Evolutionary conservation across 257 asterid genomes (phyloP).

Genomic region (Nicotiana attenuata): DNA sequence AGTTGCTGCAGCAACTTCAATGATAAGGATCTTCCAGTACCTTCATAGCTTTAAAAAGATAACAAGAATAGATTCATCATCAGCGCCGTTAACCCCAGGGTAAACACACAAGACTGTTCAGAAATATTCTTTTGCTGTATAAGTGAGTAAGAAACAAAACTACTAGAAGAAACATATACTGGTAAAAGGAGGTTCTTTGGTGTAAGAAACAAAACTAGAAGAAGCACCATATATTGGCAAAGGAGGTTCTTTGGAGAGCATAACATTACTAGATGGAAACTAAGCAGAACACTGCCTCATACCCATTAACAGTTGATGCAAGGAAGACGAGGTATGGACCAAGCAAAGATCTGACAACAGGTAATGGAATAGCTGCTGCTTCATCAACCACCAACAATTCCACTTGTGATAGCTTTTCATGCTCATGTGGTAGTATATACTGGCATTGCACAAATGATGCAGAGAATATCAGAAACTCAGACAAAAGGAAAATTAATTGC

Average conservation of each 20-base stretch:
- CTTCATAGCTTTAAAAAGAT: constrained; percentile 64
- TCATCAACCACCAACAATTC: constrained; percentile 89
- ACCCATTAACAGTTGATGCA: constrained; percentile 94
- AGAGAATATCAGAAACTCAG: neutral
- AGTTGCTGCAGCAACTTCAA: constrained; percentile 81
- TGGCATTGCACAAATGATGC: constrained; percentile 24
- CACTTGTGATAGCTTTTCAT: constrained; percentile 83
- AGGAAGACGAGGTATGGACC: constrained; percentile 96
- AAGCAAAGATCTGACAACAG: constrained; percentile 81
- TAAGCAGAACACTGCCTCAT: constrained; percentile 14
- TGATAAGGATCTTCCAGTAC: constrained; percentile 91
- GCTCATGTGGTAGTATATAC: constrained; percentile 84
- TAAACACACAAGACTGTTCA: neutral
- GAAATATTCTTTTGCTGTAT: neutral
- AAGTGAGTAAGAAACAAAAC: neutral
- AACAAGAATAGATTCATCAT: neutral
- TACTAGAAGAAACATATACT: neutral
- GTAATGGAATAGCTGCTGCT: constrained; percentile 97
- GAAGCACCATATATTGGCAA: neutral
- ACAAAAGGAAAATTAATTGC: neutral
- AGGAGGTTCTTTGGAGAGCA: neutral
- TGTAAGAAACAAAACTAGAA: neutral
- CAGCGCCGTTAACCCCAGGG: neutral
- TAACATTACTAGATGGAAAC: neutral
- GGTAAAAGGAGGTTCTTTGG: neutral